Base-by-base conservation (phyloP, 768 basidiomycete species). In the Crassisporium funariophilum region DNA sequence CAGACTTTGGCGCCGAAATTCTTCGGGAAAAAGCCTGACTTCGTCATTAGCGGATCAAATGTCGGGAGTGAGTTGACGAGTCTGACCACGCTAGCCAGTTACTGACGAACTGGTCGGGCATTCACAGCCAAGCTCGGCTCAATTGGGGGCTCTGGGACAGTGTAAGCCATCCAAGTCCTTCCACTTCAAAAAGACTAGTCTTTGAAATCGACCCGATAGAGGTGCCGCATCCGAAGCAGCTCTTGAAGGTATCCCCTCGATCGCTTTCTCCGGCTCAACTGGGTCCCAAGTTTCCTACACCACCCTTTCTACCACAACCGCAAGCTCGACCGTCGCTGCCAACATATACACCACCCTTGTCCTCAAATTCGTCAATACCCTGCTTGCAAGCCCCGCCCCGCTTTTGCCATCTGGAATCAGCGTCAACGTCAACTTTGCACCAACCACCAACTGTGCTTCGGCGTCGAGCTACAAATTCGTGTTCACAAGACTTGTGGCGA, bases 351-450 rank as follows among this genome's bases (percentile, higher is more conserved):
- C 77, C 16, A 49, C 64, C 13, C 73, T 79, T 34, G 66, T 71
- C 39, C 58, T 73, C 20, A 67, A 64, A 49, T 70, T 80, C 55
- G 58, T 70, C 20, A 38, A 63, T 12, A 64, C 64, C 16, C 59
- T 69, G n/a, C 54, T 74, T 38, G 48, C 52, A 6, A 61, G 49
- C 16, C 33, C 62, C 8, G 59, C 53, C 1, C 70, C 72, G 1
- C 58, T 76, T 44, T 68, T 78, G 13, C 79, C 78, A 1, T 16
- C 60, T 0, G 69, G 68, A 17, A 62, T 71, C 44, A 66, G 65
- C 34, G 49, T 82, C 47, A 79, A 78, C 57, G 77, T 82, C 54
- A 82, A 81, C 64, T 79, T 71, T 55, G 71, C 75, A 1, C 52
- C 72, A 8, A 69, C 60, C 1, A 58, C 58, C 38, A 64, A 54